Conservation (phyloP, 306 rosid genomes). For the Fragaria ananassa region DNA sequence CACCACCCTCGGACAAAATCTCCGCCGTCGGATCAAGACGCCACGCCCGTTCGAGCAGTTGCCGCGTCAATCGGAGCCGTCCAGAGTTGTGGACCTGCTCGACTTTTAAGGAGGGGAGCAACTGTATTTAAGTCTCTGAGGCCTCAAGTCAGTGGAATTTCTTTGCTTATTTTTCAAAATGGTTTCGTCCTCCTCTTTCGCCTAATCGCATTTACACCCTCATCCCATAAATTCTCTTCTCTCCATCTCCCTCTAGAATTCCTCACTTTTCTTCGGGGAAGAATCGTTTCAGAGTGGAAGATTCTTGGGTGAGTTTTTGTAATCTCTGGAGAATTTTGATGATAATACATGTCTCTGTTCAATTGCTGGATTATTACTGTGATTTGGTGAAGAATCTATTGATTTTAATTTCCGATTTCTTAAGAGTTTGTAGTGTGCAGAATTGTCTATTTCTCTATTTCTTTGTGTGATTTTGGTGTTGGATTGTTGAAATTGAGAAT, state of each 20-base stretch:
- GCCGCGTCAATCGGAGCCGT: slow-evolving; percentile 27
- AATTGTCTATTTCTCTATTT: background rate
- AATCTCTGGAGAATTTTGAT: background rate
- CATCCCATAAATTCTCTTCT: slow-evolving; percentile 9
- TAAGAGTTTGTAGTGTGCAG: slow-evolving; percentile 3
- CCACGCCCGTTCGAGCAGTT: slow-evolving; percentile 4
- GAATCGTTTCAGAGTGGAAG: slow-evolving; percentile 29
- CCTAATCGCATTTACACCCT: slow-evolving; percentile 21
- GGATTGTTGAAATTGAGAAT: slow-evolving; percentile 10
- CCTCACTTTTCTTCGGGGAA: background rate
- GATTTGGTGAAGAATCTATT: slow-evolving; percentile 15
- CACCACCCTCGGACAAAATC: background rate
- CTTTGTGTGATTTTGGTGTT: background rate
- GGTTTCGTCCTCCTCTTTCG: slow-evolving; percentile 33
- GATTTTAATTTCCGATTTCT: slow-evolving; percentile 6
- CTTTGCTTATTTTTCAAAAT: slow-evolving; percentile 27
- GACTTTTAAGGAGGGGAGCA: slow-evolving; percentile 29
- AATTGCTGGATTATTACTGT: slow-evolving; percentile 10
- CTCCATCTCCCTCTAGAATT: background rate
- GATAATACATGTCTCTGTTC: background rate
- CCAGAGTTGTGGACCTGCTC: slow-evolving; percentile 11
- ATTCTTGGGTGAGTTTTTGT: slow-evolving; percentile 33
- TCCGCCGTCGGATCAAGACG: background rate
- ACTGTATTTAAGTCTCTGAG: slow-evolving; percentile 39
- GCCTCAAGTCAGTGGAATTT: slow-evolving; percentile 20